Base-by-base conservation (phyloP, 2,329 filamentous ascomycete genomes). In the Epichloe festucae region DNA sequence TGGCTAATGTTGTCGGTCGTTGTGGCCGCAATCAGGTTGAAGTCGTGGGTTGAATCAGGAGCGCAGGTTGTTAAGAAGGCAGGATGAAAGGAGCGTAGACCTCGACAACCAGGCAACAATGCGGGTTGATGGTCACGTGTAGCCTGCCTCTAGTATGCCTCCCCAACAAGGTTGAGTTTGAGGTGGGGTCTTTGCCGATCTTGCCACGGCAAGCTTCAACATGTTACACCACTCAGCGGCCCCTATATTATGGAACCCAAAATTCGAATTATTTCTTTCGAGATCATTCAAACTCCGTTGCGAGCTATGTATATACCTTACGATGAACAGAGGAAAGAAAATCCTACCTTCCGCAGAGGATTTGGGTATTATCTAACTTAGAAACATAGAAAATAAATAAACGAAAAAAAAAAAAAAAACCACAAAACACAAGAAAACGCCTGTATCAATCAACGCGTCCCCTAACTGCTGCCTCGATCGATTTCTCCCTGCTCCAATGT, bases 301-400 rank as follows among this genome's bases (percentile, higher is more conserved):
- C 39, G n/a, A 31, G 6, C 23, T 10, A 14, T 35, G 3, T 23
- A 38, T 23, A 35, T 21, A 39, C 17, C 45, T 45, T 39, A 11
- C 19, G 44, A 31, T 39, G 11, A 19, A 36, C 23, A 40, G 12
- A n/a, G 48, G 36, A 38, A 39, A 53, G 19, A 23, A 46, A 46
- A 11, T 8, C 23, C 17, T 51, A 48, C 31, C 5, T 5, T 44
- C 31, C 46, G 39, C n/a, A 44, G 12, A 23, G 23, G n/a, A 49
- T 15, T 34, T 39, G 51, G 51, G 48, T 51, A 55, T 53, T 45
- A 17, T 51, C n/a, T 43, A 49, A 23, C 17, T 31, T 12, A 6
- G 38, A 48, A 15, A 44, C 5, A 41, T 5, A 12, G 12, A 15
- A 38, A 19, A 14, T 0, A 34, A 14, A 17, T 1, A 23, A 21